Evolutionary conservation across 768 basidiomycete species (phyloP), one percentile per base, ranked within the genome.

Genomic region (Boletus huronensis): DNA sequence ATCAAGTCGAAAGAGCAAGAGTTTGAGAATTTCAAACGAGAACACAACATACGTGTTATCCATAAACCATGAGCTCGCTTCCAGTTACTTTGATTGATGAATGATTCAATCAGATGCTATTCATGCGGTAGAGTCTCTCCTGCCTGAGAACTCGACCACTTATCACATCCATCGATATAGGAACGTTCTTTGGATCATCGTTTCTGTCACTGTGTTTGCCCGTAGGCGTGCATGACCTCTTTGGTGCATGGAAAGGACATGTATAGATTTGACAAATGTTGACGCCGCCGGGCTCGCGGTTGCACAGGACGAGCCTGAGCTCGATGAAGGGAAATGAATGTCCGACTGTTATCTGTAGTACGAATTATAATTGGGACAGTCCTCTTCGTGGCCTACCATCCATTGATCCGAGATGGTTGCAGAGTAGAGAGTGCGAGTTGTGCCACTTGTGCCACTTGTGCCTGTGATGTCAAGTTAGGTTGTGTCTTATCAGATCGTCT

Each of bases 1-100:
- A 95, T 98, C 77, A 93, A 91, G 73, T 74, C 79, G 48, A 94
- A 90, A 71, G 95, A 93, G 63, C 79, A 83, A 56, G 91, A 92
- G 54, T 86, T 93, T 58, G 87, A 91, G 62, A 70, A 74, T 26
- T 90, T 93, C 75, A 90, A 89, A 68, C 77, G 75, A 62, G 87
- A 92, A 51, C 84, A 90, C 68, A 83, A 82, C 57, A 87, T 91
- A 60, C 83, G 88, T 31, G 80, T 84, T 17, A 80, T 83, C 23
- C 58, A 67, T 35, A 72, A 62, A 58, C 48, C 67, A 54, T 72
- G 54, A 64, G 36, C 8, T 40, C 31, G 39, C 42, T 3, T 49
- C 63, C 10, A 41, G 60, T 39, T 51, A 34, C 21, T 23, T 44
- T 39, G 49, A 51, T 50, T 34, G 42, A 48, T 48, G 46, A 34